These are phyloP conservation scores for Acacia confusa DNA, from an alignment of 306 rosid genomes.

Conservation along the genomic window DNA sequence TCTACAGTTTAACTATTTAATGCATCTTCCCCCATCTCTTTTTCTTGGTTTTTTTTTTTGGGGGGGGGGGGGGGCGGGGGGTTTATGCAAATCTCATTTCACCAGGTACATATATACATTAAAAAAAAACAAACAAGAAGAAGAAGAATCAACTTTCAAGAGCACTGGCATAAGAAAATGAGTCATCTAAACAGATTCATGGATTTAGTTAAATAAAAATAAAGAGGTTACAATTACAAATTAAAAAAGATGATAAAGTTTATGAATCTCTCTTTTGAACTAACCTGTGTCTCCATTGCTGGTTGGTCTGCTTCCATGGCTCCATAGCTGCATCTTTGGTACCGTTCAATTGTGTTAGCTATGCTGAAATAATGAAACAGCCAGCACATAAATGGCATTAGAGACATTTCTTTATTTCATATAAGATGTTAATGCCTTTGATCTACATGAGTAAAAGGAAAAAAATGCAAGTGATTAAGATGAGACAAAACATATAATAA, in stretches of 20 bases:
- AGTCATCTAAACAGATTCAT: background rate
- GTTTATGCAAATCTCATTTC: background rate
- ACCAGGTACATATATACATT: background rate
- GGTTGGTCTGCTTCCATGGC: slow-evolving; percentile 52
- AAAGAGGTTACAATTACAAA: background rate
- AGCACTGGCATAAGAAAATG: background rate
- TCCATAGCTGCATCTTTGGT: slow-evolving; percentile 63
- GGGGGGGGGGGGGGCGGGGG: no score
- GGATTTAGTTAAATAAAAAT: background rate
- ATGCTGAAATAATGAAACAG: slow-evolving; percentile 49
- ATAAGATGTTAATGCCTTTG: background rate
- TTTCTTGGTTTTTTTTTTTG: no score
- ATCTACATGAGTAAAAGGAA: background rate
- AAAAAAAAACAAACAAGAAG: no score
- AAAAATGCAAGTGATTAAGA: background rate
- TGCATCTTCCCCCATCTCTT: background rate
- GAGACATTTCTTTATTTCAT: background rate
- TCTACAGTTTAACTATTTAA: background rate
- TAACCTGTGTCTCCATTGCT: slow-evolving; percentile 64
- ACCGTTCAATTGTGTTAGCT: slow-evolving; percentile 64
- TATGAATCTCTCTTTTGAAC: background rate
- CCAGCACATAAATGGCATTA: background rate
- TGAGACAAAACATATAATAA: background rate
- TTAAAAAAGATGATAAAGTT: background rate
- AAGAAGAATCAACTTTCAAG: background rate